Conservation (phyloP, 108 stramenopile genomes). For the Aurantiochytrium sp. region DNA sequence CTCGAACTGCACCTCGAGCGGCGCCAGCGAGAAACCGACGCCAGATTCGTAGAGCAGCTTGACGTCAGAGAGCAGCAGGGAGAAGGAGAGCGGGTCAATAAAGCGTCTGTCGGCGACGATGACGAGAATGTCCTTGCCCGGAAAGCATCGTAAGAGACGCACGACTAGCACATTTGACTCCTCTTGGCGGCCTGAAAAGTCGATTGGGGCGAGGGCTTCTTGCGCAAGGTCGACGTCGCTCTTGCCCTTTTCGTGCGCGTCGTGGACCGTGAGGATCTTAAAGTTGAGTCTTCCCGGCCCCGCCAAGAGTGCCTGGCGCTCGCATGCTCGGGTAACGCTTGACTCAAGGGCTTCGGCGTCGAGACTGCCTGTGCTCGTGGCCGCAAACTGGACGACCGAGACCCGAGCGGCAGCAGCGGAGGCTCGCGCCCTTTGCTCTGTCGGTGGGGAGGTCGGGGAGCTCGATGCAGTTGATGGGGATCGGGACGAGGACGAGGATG, state of each 20-base stretch:
- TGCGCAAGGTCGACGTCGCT: neutral
- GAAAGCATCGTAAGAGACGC: neutral
- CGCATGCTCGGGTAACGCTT: neutral
- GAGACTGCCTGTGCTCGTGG: neutral
- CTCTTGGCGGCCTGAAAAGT: neutral
- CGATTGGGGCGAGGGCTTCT: neutral
- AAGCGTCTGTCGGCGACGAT: neutral
- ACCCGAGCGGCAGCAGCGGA: neutral
- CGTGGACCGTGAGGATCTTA: neutral
- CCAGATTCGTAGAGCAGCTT: neutral
- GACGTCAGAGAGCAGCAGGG: neutral
- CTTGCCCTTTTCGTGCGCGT: neutral
- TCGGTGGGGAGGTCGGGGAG: no score
- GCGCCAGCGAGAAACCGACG: neutral
- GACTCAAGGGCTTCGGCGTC: neutral
- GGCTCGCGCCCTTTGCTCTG: no score
- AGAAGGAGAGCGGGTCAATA: neutral
- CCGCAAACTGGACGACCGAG: neutral
- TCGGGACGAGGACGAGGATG: no score
- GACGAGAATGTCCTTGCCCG: neutral
- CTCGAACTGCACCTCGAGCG: slow-evolving; percentile 4
- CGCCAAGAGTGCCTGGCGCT: neutral
- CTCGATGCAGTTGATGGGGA: no score
- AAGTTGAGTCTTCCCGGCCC: neutral
- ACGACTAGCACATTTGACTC: neutral